phyloP scores from a whole-genome alignment of 1,139 yeast genomes.

The Meyerozyma smithsonii region DNA sequence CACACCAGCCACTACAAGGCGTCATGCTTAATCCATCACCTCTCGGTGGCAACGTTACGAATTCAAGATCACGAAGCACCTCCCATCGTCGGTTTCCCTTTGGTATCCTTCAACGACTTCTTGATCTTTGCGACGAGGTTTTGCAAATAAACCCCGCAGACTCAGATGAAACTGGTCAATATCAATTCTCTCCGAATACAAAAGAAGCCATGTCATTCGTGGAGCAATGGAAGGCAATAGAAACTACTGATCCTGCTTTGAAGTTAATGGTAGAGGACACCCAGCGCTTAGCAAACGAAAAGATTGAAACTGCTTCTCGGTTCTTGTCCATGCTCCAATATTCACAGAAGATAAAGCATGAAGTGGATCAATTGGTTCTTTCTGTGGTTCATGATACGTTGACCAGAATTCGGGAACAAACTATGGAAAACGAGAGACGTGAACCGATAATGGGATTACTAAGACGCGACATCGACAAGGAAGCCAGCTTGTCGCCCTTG shows the following conservation, averaged over 20 bases:
- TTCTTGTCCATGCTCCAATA: slow-evolving; percentile 74
- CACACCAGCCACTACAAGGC: slow-evolving; percentile 18
- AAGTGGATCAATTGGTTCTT: slow-evolving; percentile 72
- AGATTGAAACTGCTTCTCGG: slow-evolving; percentile 71
- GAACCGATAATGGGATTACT: neutral
- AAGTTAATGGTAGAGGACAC: slow-evolving; percentile 66
- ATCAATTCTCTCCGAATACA: slow-evolving; percentile 64
- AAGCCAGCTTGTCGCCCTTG: neutral
- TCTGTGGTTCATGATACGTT: slow-evolving; percentile 64
- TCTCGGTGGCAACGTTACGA: neutral
- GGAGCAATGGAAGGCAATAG: slow-evolving; percentile 49
- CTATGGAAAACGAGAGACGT: slow-evolving; percentile 18
- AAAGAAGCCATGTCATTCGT: slow-evolving; percentile 59
- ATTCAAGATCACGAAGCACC: neutral
- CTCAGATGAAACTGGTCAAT: slow-evolving; percentile 24
- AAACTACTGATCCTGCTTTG: slow-evolving; percentile 62
- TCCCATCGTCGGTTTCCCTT: slow-evolving; percentile 50
- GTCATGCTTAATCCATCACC: slow-evolving; percentile 7
- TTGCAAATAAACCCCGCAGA: slow-evolving; percentile 64
- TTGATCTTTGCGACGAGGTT: slow-evolving; percentile 75
- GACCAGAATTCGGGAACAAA: slow-evolving; percentile 42
- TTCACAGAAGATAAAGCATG: slow-evolving; percentile 74
- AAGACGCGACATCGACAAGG: neutral
- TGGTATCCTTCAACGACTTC: slow-evolving; percentile 57
- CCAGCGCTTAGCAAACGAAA: slow-evolving; percentile 52